A percentile compares a stretch with the other conserved stretches of the same genome.
These are phyloP conservation scores for Lathyrus oleraceus DNA, from an alignment of 306 rosid species.

Conservation along the genomic window DNA sequence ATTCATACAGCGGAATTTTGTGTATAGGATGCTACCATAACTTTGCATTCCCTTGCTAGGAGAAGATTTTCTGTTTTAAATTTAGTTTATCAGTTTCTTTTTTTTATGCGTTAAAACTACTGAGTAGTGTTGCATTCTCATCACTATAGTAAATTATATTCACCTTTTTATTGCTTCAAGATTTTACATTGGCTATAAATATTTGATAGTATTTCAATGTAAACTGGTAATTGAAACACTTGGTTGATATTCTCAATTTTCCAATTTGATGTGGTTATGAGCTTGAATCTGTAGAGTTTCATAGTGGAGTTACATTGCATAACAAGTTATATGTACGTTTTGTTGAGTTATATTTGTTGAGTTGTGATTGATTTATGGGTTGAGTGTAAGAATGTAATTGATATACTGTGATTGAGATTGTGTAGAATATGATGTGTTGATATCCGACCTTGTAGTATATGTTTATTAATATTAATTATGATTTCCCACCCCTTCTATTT, in stretches of 20 bases:
- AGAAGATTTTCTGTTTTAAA: slow-evolving; percentile 23
- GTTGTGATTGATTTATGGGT: no score
- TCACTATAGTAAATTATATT: neutral
- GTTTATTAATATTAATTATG: no score
- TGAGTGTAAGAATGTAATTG: no score
- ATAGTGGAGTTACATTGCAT: no score
- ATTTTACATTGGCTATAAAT: slow-evolving; percentile 1
- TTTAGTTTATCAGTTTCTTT: slow-evolving; percentile 14
- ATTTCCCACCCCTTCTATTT: no score
- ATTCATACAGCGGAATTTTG: slow-evolving; percentile 57
- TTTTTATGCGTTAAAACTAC: neutral
- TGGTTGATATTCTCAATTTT: slow-evolving; percentile 15
- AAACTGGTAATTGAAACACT: slow-evolving; percentile 2
- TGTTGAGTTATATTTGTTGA: no score
- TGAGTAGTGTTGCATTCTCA: neutral
- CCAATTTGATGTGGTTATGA: neutral
- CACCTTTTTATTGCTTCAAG: neutral
- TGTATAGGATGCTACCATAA: slow-evolving; percentile 44
- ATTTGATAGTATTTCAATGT: slow-evolving; percentile 22
- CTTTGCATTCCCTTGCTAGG: slow-evolving; percentile 35
- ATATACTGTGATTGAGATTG: no score
- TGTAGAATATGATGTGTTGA: no score
- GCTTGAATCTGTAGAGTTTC: neutral
- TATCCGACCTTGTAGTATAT: no score
- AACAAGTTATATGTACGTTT: no score